These are phyloP conservation scores for Garcia nutans DNA, from an alignment of 345 rosid species.

Conservation along the genomic window DNA sequence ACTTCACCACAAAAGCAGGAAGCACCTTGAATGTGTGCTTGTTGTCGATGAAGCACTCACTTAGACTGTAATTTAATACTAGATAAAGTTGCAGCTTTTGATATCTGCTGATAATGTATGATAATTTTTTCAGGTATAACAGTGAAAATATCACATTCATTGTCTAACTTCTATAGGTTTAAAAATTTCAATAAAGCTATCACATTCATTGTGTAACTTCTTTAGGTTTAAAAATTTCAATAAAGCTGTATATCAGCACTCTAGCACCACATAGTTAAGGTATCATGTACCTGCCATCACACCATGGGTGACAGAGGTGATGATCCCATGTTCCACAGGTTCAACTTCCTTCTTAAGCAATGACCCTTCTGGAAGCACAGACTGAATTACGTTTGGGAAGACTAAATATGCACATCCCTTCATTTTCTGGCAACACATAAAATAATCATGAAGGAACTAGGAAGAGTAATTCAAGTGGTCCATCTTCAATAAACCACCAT, in stretches of 20 bases:
- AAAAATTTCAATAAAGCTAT: neutral
- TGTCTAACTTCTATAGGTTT: neutral
- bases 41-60: neutral
- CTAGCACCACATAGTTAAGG: neutral
- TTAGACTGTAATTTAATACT: neutral
- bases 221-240: neutral
- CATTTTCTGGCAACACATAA: slow-evolving; percentile 57
- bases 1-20: neutral
- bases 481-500: neutral
- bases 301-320: slow-evolving; percentile 79
- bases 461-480: neutral
- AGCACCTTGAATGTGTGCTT: neutral
- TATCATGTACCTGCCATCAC: slow-evolving; percentile 63
- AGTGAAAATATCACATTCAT: neutral
- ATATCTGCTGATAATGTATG: neutral
- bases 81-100: neutral
- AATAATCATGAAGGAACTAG: slow-evolving; percentile 4
- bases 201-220: too few species aligned
- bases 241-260: neutral
- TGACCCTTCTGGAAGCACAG: slow-evolving; percentile 57
- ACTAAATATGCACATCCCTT: slow-evolving; percentile 74
- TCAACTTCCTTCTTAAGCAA: slow-evolving; percentile 45
- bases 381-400: slow-evolving; percentile 68
- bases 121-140: neutral
- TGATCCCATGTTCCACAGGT: slow-evolving; percentile 65